Conservation (phyloP, 2,329 filamentous ascomycete genomes). For the Dryadomyces quercus-mongolicae region DNA sequence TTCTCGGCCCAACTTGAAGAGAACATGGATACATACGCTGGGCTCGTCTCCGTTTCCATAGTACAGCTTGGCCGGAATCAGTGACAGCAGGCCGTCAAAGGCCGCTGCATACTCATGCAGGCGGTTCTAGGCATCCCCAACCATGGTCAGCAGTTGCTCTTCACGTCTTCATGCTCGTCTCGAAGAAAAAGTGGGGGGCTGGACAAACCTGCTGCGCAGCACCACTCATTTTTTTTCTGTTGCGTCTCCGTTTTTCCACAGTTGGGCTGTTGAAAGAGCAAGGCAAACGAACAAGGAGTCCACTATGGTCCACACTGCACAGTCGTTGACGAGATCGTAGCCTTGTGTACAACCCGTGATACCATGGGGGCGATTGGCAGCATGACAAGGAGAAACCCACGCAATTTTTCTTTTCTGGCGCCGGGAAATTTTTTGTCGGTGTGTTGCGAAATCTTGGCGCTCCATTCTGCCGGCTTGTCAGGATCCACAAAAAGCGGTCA, state of each 20-base stretch:
- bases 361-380: neutral
- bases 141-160: neutral
- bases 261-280: neutral
- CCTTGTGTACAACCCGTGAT: neutral
- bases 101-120: slow-evolving; percentile 53
- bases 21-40: slow-evolving; percentile 48
- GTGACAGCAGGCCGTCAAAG: slow-evolving; percentile 74
- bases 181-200: neutral
- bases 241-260: too few species aligned
- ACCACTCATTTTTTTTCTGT: slow-evolving; percentile 9
- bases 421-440: slow-evolving; percentile 15
- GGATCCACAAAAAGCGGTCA: neutral
- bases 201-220: slow-evolving; percentile 12
- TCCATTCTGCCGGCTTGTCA: slow-evolving; percentile 1
- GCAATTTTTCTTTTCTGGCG: slow-evolving; percentile 4
- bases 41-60: slow-evolving; percentile 77
- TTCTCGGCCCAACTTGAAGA: neutral
- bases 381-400: neutral
- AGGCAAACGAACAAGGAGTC: neutral
- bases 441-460: slow-evolving; percentile 13
- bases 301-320: neutral
- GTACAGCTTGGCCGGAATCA: slow-evolving; percentile 85
- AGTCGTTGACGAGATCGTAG: neutral
- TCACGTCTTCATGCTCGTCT: neutral
- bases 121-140: slow-evolving; percentile 30